Conservation (phyloP, 83 land plant species). For the Picea abies region DNA sequence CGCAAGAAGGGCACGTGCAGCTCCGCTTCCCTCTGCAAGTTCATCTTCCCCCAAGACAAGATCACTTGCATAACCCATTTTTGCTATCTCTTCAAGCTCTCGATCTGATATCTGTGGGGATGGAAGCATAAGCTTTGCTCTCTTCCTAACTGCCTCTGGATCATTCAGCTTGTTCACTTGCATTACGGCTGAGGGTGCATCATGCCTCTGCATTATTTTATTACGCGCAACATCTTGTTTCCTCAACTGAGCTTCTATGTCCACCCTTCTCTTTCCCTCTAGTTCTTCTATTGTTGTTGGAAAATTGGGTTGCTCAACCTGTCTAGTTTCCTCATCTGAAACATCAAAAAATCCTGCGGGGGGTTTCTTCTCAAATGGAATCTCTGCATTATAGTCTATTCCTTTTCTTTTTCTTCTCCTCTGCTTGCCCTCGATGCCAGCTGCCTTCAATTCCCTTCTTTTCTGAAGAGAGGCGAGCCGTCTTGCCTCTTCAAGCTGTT, state of each 20-base stretch:
- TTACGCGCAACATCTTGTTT: conserved; percentile 93
- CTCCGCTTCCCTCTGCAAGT: conserved; percentile 73
- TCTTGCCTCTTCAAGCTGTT: conserved; percentile 97
- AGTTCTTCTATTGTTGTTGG: conserved; percentile 97
- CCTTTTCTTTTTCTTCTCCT: conserved; percentile 90
- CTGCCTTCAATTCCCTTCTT: conserved; percentile 94
- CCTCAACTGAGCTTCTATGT: conserved; percentile 83
- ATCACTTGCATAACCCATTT: conserved; percentile 94
- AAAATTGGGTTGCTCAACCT: conserved; percentile 73
- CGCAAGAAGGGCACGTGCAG: conserved; percentile 82
- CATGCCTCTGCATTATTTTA: conserved; percentile 85
- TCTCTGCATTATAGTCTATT: conserved; percentile 96
- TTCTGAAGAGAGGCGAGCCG: conserved; percentile 97
- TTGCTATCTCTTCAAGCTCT: conserved; percentile 95
- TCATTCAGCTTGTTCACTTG: conserved; percentile 96
- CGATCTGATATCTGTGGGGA: conserved; percentile 95
- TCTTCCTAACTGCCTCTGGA: conserved; percentile 90
- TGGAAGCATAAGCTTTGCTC: conserved; percentile 94
- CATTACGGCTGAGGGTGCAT: conserved; percentile 89
- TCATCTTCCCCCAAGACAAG: conserved; percentile 70
- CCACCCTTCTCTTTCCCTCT: conserved; percentile 92
- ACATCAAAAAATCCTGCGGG: conserved; percentile 96
- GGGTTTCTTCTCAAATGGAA: conserved; percentile 97
- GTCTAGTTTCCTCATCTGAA: conserved; percentile 75
- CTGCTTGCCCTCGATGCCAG: conserved; percentile 88